phyloP scores from a whole-genome alignment of 768 basidiomycete genomes.

The Auriscalpium microsporum region DNA sequence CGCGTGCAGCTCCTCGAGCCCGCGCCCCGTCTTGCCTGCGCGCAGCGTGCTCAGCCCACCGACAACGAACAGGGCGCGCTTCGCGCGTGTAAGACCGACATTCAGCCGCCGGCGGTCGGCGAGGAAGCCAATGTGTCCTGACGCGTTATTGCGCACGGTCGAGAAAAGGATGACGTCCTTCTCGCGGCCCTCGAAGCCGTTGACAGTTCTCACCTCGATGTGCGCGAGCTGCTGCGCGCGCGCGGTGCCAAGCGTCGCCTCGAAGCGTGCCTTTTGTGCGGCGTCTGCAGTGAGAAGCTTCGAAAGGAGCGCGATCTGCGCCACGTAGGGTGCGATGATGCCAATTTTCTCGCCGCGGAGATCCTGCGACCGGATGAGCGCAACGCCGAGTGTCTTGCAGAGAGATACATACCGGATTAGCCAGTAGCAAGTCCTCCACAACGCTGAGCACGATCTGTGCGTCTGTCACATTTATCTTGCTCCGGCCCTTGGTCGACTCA shows the following conservation, averaged over 20 bases:
- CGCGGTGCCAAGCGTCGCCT: slow-evolving; percentile 49
- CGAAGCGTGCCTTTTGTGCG: slow-evolving; percentile 46
- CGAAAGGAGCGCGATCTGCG: slow-evolving; percentile 73
- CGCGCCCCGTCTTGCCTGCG: slow-evolving; percentile 30
- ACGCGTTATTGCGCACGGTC: slow-evolving; percentile 75
- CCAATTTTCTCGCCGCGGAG: slow-evolving; percentile 75
- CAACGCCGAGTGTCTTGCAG: neutral
- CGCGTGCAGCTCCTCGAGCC: slow-evolving; percentile 1
- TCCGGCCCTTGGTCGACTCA: slow-evolving; percentile 62
- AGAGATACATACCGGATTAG: slow-evolving; percentile 2
- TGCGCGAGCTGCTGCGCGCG: slow-evolving; percentile 55
- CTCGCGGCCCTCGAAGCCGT: slow-evolving; percentile 91
- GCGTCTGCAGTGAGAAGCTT: slow-evolving; percentile 52
- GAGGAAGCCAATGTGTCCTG: slow-evolving; percentile 80
- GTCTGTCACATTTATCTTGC: slow-evolving; percentile 71
- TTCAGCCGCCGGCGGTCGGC: slow-evolving; percentile 81
- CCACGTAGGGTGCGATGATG: slow-evolving; percentile 86
- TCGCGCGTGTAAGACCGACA: slow-evolving; percentile 85
- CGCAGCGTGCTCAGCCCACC: slow-evolving; percentile 63
- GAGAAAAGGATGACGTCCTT: slow-evolving; percentile 91
- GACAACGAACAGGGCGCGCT: slow-evolving; percentile 74
- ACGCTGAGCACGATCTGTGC: slow-evolving; percentile 70
- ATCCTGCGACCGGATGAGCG: slow-evolving; percentile 31
- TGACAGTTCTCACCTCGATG: slow-evolving; percentile 87
- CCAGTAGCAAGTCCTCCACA: slow-evolving; percentile 69